Conservation (phyloP, 208 protist species). For the Acanthamoeba triangularis region DNA sequence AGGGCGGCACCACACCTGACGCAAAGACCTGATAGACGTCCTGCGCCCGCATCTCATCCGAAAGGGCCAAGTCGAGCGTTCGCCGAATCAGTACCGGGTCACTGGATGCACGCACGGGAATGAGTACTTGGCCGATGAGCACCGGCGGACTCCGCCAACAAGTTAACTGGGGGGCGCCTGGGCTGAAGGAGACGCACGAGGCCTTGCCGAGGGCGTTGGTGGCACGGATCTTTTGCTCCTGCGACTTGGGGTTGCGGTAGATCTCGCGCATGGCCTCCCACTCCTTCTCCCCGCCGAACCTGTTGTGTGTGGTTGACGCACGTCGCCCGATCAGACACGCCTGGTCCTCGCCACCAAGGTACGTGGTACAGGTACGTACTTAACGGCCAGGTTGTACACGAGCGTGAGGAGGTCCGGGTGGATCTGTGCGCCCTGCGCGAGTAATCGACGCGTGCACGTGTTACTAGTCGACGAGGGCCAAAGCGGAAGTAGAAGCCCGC, state of each 20-base stretch:
- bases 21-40: constrained; percentile 52
- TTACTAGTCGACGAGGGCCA: neutral
- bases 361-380: too few relatives aligned
- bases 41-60: constrained; percentile 65
- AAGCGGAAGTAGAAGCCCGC: too few relatives aligned
- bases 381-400: constrained; percentile 70
- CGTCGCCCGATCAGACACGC: neutral
- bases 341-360: too few relatives aligned
- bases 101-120: neutral
- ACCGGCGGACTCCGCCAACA: neutral
- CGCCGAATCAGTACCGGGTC: neutral
- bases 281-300: constrained; percentile 71
- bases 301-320: neutral
- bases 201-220: constrained; percentile 55
- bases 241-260: constrained; percentile 48
- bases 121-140: too few relatives aligned
- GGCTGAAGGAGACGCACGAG: neutral
- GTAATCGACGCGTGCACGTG: too few relatives aligned
- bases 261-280: constrained; percentile 64
- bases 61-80: constrained; percentile 54
- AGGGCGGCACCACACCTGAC: neutral
- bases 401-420: constrained; percentile 64
- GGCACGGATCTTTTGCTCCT: constrained; percentile 53
- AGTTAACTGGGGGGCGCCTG: neutral
- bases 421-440: neutral